Conservation (phyloP, 768 basidiomycete genomes). For the Podaxis sp. region DNA sequence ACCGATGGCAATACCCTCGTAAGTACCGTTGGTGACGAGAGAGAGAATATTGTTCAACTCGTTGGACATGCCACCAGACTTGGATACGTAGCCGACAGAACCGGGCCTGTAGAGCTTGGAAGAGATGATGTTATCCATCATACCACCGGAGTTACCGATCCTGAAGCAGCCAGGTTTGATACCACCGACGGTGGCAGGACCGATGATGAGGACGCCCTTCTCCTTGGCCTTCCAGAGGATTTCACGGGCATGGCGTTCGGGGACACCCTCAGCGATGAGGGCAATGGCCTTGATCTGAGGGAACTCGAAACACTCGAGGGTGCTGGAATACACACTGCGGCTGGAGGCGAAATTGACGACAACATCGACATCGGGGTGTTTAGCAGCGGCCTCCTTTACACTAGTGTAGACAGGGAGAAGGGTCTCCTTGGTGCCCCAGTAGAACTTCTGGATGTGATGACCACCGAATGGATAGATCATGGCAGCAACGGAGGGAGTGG, state of each 20-base stretch:
- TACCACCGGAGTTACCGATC: slow-evolving; percentile 99
- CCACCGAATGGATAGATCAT: slow-evolving; percentile 99
- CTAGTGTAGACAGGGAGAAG: slow-evolving; percentile 96
- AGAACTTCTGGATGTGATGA: slow-evolving; percentile 99
- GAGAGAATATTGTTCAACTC: slow-evolving; percentile 99
- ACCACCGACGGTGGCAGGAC: slow-evolving; percentile 97
- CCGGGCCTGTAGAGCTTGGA: slow-evolving; percentile 98
- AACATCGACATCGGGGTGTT: slow-evolving; percentile 96
- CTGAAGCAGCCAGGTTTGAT: slow-evolving; percentile 99
- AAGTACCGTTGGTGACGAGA: slow-evolving; percentile 94
- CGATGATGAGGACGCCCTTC: slow-evolving; percentile 86
- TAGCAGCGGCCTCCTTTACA: slow-evolving; percentile 85
- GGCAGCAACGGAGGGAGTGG: slow-evolving; percentile 89
- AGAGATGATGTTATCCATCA: slow-evolving; percentile 99
- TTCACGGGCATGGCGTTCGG: slow-evolving; percentile 95
- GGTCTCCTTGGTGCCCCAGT: slow-evolving; percentile 99
- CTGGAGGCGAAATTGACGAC: slow-evolving; percentile 98
- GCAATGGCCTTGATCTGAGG: slow-evolving; percentile 65
- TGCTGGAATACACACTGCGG: slow-evolving; percentile 92
- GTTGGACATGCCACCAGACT: slow-evolving; percentile 99
- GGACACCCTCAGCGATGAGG: slow-evolving; percentile 98
- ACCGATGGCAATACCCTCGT: slow-evolving; percentile 99
- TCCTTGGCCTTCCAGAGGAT: slow-evolving; percentile 85
- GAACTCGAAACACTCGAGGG: slow-evolving; percentile 82
- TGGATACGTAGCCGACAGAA: slow-evolving; percentile 98